Percentiles rank a stretch among this genome's conserved stretches.
Evolutionary conservation across 345 rosid species (phyloP).

Genomic region (Chamaenerion angustifolium): DNA sequence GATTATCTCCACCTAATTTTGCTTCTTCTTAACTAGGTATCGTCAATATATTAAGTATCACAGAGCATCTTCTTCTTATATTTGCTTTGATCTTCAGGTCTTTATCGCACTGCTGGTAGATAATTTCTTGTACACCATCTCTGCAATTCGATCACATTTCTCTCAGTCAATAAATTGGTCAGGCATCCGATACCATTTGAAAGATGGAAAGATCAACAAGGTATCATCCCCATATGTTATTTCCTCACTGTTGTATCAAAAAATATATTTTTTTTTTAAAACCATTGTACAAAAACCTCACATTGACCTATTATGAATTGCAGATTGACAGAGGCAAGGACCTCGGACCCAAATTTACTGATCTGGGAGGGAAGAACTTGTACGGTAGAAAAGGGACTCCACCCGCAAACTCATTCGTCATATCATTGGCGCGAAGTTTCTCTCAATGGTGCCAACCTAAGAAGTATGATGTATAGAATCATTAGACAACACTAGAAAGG

Average conservation of each 20-base stretch:
- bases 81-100: conserved; percentile 30
- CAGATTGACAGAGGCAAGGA: conserved; percentile 87
- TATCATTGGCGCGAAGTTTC: conserved; percentile 57
- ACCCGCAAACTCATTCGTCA: conserved; percentile 40
- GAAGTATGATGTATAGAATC: conserved; percentile 49
- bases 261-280: too few relatives aligned
- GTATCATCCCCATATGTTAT: conserved; percentile 17
- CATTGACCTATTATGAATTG: neutral
- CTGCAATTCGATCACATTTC: conserved; percentile 85
- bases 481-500: neutral
- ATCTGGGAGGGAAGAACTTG: conserved; percentile 82
- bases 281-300: too few relatives aligned
- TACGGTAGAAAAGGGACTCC: conserved; percentile 71
- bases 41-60: too few relatives aligned
- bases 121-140: conserved; percentile 77
- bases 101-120: conserved; percentile 83
- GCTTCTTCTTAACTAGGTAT: too few relatives aligned
- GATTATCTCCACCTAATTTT: too few relatives aligned
- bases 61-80: too few relatives aligned
- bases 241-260: too few relatives aligned
- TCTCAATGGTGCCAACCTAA: conserved; percentile 89
- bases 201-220: conserved; percentile 77
- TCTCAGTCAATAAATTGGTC: conserved; percentile 97
- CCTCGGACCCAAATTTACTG: conserved; percentile 70
- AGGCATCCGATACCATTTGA: conserved; percentile 81